A percentile compares a stretch with the other conserved stretches of the same genome.
Evolutionary conservation across 306 rosid species (phyloP).

Genomic region (Castanea crenata): DNA sequence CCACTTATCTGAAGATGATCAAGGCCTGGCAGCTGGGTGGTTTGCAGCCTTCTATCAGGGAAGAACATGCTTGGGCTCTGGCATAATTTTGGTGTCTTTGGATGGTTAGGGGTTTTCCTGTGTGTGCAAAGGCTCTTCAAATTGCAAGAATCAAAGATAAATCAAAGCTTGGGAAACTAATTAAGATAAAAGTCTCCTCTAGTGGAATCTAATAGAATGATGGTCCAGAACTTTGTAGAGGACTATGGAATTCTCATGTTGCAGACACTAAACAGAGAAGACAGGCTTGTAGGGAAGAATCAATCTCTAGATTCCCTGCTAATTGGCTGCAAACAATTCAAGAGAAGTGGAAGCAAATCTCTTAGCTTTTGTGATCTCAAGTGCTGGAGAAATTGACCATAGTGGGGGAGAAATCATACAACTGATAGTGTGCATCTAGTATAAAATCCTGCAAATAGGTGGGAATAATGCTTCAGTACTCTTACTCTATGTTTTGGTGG

Average conservation of each 20-base stretch:
- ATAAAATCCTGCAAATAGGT: background rate
- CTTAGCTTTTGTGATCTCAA: constrained; percentile 18
- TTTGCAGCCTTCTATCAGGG: constrained; percentile 81
- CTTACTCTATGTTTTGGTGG: background rate
- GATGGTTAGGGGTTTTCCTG: constrained; percentile 81
- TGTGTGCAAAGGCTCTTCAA: constrained; percentile 73
- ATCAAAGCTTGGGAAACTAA: constrained; percentile 79
- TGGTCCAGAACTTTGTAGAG: constrained; percentile 20
- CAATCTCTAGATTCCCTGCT: constrained; percentile 13
- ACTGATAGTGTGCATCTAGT: background rate
- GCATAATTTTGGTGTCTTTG: constrained; percentile 86
- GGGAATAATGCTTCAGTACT: no score
- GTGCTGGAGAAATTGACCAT: background rate
- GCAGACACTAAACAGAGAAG: constrained; percentile 25
- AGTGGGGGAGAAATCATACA: background rate
- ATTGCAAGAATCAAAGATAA: constrained; percentile 74
- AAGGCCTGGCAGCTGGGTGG: constrained; percentile 93
- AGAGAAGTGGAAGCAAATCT: constrained; percentile 32
- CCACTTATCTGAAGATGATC: constrained; percentile 70
- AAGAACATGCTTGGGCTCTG: constrained; percentile 79
- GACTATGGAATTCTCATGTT: constrained; percentile 16
- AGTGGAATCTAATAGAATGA: constrained; percentile 25
- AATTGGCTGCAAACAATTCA: constrained; percentile 32
- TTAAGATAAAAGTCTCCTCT: constrained; percentile 60
- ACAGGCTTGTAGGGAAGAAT: constrained; percentile 17